Evolutionary conservation across 148 eudicot genomes (phyloP), one percentile per base, ranked within the genome.

Genomic region (Chenopodium quinoa): DNA sequence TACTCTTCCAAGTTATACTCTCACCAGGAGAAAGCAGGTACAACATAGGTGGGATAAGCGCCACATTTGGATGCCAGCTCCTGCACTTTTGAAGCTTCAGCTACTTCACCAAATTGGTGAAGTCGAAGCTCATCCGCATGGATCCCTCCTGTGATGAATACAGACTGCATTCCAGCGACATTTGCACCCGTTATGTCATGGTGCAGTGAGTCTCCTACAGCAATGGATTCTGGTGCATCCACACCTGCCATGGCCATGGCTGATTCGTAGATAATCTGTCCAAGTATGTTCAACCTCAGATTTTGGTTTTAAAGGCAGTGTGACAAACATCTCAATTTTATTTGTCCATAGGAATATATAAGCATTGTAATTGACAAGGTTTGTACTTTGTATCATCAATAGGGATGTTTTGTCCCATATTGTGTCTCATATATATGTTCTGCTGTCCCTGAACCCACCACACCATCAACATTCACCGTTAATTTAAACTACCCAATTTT

Each of bases 161-260:
- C 86, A 22, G 99, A 95, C 82, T 86, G 84, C 66, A 92, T 91
- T 65, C 95, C 93, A 58, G 95, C 94, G 71, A 32, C 76, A 81
- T 93, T 95, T 71, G 99, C 97, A 25, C 99, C 97, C 86, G 91
- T 92, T 74, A 95, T 92, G 82, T 95, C 99, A 78, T 93, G 99
- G 86, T 95, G 93, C 76, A 95, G 86, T 22, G 97, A 95, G 84
- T 95, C 99, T 4, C 99, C 97, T n/a, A 95, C 97, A 64, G 93
- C 97, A 71, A 93, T 86, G 83, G 97, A 91, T 75, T 95, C 92
- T 4, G 89, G 81, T 67, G 91, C 94, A 72, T 90, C 94, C 73
- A 88, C 92, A 72, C 92, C 96, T 31, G 83, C 91, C 92, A 92
- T 88, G 64, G 84, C 86, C 92, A 91, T 88, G 40, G 98, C 97